Percentiles rank a stretch among this genome's conserved stretches.
phyloP scores from a whole-genome alignment of 2,329 filamentous ascomycete species.

The Penicillium sp. region DNA sequence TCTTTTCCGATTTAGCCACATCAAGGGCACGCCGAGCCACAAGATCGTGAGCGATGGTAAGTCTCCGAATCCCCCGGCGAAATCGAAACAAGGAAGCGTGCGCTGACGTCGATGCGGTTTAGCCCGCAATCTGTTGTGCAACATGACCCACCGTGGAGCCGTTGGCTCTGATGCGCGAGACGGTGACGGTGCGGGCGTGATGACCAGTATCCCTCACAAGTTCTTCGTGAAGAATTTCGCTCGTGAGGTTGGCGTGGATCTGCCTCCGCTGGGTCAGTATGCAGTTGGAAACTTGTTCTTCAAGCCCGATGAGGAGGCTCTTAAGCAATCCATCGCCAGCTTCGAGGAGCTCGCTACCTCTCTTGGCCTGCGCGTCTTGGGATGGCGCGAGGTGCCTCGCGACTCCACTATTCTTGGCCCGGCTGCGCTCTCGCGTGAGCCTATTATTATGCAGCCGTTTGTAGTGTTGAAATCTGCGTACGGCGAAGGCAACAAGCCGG shows the following conservation, averaged over 20 bases:
- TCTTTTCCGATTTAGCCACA: constrained; percentile 58
- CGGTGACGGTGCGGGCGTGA: constrained; percentile 96
- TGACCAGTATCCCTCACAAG: constrained; percentile 97
- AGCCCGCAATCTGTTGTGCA: constrained; percentile 94
- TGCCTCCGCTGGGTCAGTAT: constrained; percentile 89
- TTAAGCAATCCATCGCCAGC: constrained; percentile 85
- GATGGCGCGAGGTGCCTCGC: constrained; percentile 92
- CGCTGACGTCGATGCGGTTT: constrained; percentile 15
- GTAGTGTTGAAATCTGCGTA: constrained; percentile 85
- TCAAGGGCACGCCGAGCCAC: constrained; percentile 95
- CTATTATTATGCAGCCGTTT: constrained; percentile 91
- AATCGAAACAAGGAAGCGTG: constrained; percentile 1
- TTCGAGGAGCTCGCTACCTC: constrained; percentile 92
- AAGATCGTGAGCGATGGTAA: constrained; percentile 98
- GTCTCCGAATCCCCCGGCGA: constrained; percentile 29
- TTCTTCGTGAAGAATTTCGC: constrained; percentile 99
- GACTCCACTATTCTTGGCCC: constrained; percentile 92
- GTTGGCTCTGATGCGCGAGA: constrained; percentile 97
- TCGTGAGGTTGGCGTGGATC: constrained; percentile 79
- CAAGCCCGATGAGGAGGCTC: constrained; percentile 87
- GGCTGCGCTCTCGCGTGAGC: constrained; percentile 89
- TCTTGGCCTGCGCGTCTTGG: constrained; percentile 83
- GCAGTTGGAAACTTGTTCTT: constrained; percentile 98
- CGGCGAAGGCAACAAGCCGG: constrained; percentile 74
- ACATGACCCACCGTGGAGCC: constrained; percentile 99